Base-by-base conservation (phyloP, 2,329 filamentous ascomycete species). In the Coleophoma crateriformis region DNA sequence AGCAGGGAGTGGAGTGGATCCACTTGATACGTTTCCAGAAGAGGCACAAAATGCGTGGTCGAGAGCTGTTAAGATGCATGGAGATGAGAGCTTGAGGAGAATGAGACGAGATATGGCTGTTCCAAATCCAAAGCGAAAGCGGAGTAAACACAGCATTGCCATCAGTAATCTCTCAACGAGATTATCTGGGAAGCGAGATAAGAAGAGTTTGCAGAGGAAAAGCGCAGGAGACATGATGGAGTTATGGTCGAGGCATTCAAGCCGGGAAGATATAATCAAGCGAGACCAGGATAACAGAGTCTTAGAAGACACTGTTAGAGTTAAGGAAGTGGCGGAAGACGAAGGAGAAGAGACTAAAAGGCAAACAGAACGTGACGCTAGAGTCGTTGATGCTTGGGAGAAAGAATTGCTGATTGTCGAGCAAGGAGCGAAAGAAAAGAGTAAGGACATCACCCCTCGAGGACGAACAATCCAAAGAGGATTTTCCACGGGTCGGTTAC, bases 361-460 rank as follows among this genome's bases (percentile, higher is more conserved):
- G 12, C 52, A 52, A 33, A 32, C 38, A 41, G 7, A 50, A 37
- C 45, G 20, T 33, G 15, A 61, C 46, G 50, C 59, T 44, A 15
- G 53, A 33, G 52, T 57, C 32, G 55, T 58, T 51, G 52, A 59
- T 41, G 55, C 54, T 15, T 61, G 59, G 59, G 55, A 60, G 27
- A 50, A 54, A 20, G 56, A 61, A 43, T 53, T 60, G 58, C 48
- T 56, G 17, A 51, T 57, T n/a, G 44, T 54, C 39, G 51, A 49
- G 35, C 40, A 48, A 33, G 59, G 52, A 51, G 55, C 56, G 7
- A 58, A 60, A 45, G 52, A 53, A 0, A 59, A 58, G 45, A 58
- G 54, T 14, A 57, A 43, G 41, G 56, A 54, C 20, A 57, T 60
- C 34, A 50, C 57, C 33, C 57, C 55, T 43, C 55, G 53, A 22